Conservation (phyloP, 2,329 filamentous ascomycete species). For the Davidsoniella australis region DNA sequence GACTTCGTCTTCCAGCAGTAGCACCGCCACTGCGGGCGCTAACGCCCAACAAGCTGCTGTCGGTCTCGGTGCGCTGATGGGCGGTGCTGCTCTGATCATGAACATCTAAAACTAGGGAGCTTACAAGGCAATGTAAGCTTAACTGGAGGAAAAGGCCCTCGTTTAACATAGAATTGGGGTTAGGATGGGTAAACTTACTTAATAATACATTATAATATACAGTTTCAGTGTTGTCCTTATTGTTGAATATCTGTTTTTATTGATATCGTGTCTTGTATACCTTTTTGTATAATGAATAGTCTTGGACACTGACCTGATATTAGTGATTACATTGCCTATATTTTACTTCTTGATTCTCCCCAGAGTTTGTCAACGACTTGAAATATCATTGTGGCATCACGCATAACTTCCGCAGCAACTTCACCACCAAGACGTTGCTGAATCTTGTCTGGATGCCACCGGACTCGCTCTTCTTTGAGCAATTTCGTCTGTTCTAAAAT, state of each 20-base stretch:
- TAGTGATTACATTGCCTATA: slow-evolving; percentile 4
- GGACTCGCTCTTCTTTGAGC: slow-evolving; percentile 70
- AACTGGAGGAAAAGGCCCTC: neutral
- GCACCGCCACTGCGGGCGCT: slow-evolving; percentile 15
- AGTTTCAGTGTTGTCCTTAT: no score
- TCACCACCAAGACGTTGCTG: slow-evolving; percentile 68
- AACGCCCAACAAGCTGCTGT: slow-evolving; percentile 25
- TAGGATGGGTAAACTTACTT: neutral
- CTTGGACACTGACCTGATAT: neutral
- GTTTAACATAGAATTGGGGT: neutral
- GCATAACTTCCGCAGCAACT: slow-evolving; percentile 56
- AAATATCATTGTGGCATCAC: slow-evolving; percentile 74
- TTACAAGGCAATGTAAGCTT: neutral
- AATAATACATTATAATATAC: no score
- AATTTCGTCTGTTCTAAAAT: slow-evolving; percentile 28
- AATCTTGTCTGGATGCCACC: slow-evolving; percentile 97
- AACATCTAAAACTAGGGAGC: slow-evolving; percentile 24
- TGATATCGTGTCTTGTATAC: no score
- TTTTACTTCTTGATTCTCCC: slow-evolving; percentile 5
- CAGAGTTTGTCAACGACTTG: slow-evolving; percentile 71
- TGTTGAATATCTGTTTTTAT: no score
- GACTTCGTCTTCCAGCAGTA: slow-evolving; percentile 5
- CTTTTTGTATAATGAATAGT: neutral
- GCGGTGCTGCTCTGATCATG: slow-evolving; percentile 27
- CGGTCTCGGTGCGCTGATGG: slow-evolving; percentile 29